Base-by-base conservation (phyloP, 768 basidiomycete species). In the Podaxis sp. region DNA sequence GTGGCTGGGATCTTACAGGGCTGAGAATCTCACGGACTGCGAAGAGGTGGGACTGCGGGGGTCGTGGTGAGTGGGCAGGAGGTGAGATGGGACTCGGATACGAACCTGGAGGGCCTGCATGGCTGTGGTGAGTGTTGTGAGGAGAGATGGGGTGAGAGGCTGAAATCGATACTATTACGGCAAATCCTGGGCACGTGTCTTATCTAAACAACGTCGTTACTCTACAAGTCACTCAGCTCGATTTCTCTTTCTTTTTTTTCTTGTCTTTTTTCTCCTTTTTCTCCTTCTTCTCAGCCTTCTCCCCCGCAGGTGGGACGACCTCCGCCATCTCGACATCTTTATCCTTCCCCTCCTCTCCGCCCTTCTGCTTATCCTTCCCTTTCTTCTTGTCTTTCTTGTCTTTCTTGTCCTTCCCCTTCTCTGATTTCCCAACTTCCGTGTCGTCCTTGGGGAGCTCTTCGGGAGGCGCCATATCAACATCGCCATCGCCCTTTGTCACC, bases 1-100 rank as follows among this genome's bases (percentile, higher is more conserved):
- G 59, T 49, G 24, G 59, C 54, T 55, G 17, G n/a, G 59, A 54
- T 64, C 90, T 74, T 76, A 93, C 93, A 19, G 92, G 93, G 68
- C 89, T 91, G 63, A 98, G 88, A 75, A 96, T 95, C 73, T 98
- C 96, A 68, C 96, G 88, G 63, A 97, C 88, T 15, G 91, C 88
- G 88, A 93, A 95, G 75, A 90, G 90, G 80, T 94, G 92, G 78
- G 92, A 91, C 95, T 96, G 61, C 60, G 55, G 40, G 51, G 46
- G 17, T 61, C 64, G 7, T 1, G 33, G 65, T 38, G 38, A 56
- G 50, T 25, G 49, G 25, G 41, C 17, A 52, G 53, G 54, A 27
- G 5, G 17, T 33, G 25, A 15, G 43, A 17, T 17, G 27, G 7
- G 15, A 22, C 33, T 7, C 25, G 5, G 24, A 57, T 37, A 65